Base-by-base conservation (phyloP, 2,329 filamentous ascomycete genomes). In the Cryphonectria naterciae region DNA sequence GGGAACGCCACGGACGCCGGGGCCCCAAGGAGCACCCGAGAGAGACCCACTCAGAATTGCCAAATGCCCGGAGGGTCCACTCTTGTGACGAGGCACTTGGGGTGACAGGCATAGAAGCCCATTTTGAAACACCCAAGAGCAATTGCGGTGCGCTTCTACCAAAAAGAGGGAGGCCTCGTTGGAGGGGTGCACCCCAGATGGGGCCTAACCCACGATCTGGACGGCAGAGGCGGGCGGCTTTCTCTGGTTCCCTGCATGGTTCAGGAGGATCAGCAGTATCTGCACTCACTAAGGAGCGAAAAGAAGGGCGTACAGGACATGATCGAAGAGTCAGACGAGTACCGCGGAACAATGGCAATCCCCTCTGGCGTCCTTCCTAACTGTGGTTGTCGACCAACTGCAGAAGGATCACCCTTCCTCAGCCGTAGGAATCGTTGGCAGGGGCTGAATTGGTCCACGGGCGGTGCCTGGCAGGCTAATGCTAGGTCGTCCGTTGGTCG, bases 201-300 rank as follows among this genome's bases (percentile, higher is more conserved):
- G 46, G 46, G 19, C 22, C 46, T 2, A n/a, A 11, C 37, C 32
- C 52, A 60, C 63, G 4, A 65, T 5, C 19, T 1, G 25, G 61
- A 37, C 37, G n/a, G 37, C 13, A 63, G 61, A 35, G 61, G 25
- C 39, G 37, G 37, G 19, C 32, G 61, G 19, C 61, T 8, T 61
- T 11, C 19, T 64, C 39, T 32, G 0, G 8, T 43, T 19, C 37
- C 37, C 68, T 72, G 71, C 68, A 67, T 66, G 19, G 65, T 46
- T 68, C 68, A 72, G 71, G 68, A 72, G 71, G 70, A 70, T 70
- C 71, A 56, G 54, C 71, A 32, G 28, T 28, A 49, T 11, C 25
- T n/a, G 35, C 61, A 52, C 63, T 68, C n/a, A 65, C n/a, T n/a
- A 71, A 67, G 5, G 15, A 62, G 67, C 25, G 10, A 22, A 15